Evolutionary conservation across 139 green algal species (phyloP), one percentile per base, ranked within the genome.

Genomic region (Micromonas commoda): DNA sequence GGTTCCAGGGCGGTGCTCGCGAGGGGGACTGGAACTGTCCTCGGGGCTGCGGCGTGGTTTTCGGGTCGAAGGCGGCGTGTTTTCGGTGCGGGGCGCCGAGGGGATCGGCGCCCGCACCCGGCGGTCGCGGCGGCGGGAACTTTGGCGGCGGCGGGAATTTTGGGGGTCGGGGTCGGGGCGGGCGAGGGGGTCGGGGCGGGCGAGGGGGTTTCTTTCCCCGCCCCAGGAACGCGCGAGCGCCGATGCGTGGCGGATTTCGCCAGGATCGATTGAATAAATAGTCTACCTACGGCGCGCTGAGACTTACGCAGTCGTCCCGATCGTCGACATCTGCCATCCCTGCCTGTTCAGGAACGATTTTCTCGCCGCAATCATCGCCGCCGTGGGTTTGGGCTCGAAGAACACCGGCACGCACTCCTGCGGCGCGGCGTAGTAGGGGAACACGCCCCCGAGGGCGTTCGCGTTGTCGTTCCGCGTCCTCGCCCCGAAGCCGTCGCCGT

Each of bases 401-500:
- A 28, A 54, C 1, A 39, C 20, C 1, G 66, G 66, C 3, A 73
- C 34, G 19, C 52, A 1, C 21, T 53, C 31, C 20, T 51, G 66
- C 66, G 66, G 66, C 66, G 28, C 28, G 66, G 66, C 66, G 66
- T 73, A 29, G 16, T 24, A 52, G 33, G 66, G 66, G 28, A 33
- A 21, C 34, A 33, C 24, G 24, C 24, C 64, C 2, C 35, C 26
- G 34, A 33, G 26, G n/a, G 24, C 64, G 64, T 29, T n/a, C n/a
- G n/a, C n/a, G n/a, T n/a, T n/a, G n/a, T n/a, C n/a, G n/a, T n/a
- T n/a, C n/a, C n/a, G n/a, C n/a, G n/a, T n/a, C n/a, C n/a, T n/a
- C n/a, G n/a, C n/a, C n/a, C n/a, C n/a, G n/a, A n/a, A n/a, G n/a
- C n/a, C n/a, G n/a, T n/a, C n/a, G n/a, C n/a, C n/a, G n/a, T n/a